Conservation (phyloP, 768 basidiomycete genomes). For the Boletus barrowsii region DNA sequence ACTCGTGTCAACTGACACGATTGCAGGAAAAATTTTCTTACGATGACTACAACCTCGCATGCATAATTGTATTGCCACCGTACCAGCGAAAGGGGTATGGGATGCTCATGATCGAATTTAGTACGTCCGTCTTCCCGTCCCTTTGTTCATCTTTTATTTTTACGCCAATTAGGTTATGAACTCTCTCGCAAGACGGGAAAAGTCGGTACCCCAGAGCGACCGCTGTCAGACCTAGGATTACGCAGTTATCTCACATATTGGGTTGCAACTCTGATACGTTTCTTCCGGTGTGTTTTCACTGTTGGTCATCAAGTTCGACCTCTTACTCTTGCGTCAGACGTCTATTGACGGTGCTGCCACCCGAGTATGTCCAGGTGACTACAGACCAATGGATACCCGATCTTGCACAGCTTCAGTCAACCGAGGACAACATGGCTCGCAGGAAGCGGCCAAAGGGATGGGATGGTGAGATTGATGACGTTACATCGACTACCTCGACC, state of each 20-base stretch:
- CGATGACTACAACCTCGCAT: constrained; percentile 96
- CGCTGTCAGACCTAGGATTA: constrained; percentile 89
- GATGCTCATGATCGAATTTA: constrained; percentile 97
- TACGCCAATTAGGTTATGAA: constrained; percentile 70
- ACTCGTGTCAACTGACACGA: not conserved
- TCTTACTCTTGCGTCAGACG: constrained; percentile 35
- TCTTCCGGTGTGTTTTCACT: constrained; percentile 58
- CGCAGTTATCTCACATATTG: constrained; percentile 88
- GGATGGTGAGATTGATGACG: constrained; percentile 62
- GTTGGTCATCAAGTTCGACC: not conserved
- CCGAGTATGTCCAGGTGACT: constrained; percentile 45
- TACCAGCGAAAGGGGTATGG: constrained; percentile 89
- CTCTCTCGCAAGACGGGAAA: constrained; percentile 76
- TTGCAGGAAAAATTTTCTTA: constrained; percentile 88
- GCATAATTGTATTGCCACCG: constrained; percentile 93
- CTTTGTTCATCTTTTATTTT: not conserved
- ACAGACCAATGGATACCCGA: constrained; percentile 45
- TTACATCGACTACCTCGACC: constrained; percentile 31
- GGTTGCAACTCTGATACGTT: constrained; percentile 80
- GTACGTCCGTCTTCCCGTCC: constrained; percentile 45
- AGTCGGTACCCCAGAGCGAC: constrained; percentile 91
- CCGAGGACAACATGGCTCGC: constrained; percentile 30
- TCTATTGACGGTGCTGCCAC: constrained; percentile 59
- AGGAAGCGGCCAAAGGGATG: constrained; percentile 64
- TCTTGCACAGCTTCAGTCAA: constrained; percentile 33